phyloP scores from a whole-genome alignment of 495 filamentous ascomycete genomes.

The Aspergillus indologenus region DNA sequence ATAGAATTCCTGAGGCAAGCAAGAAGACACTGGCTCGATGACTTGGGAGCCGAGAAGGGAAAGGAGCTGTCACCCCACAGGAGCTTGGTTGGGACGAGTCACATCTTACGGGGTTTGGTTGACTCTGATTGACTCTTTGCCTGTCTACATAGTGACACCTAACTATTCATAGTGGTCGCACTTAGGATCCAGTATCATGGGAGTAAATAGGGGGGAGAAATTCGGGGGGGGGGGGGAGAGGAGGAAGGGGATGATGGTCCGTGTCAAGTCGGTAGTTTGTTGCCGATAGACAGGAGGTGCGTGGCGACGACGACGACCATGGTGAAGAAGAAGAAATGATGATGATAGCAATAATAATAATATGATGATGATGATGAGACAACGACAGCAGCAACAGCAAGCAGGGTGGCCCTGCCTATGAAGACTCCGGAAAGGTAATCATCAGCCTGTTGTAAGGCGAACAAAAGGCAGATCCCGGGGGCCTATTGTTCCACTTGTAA shows the following conservation, averaged over 20 bases:
- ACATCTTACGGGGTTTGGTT: not conserved
- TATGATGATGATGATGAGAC: not conserved
- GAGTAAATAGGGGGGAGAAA: not conserved
- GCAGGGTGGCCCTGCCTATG: not conserved
- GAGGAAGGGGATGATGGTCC: not conserved
- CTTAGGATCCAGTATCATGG: not conserved
- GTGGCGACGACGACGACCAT: not conserved
- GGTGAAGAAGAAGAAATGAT: not conserved
- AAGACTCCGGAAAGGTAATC: not conserved
- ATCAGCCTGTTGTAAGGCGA: not conserved
- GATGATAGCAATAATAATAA: not conserved
- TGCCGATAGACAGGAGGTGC: not conserved
- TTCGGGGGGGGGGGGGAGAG: too few relatives aligned
- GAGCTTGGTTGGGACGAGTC: not conserved
- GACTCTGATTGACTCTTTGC: not conserved
- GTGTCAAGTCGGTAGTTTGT: not conserved
- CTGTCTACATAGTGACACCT: not conserved
- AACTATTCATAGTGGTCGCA: not conserved
- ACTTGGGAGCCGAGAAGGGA: not conserved
- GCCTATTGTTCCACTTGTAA: conserved; percentile 2
- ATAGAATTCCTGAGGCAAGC: not conserved
- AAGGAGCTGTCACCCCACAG: not conserved
- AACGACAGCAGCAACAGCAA: not conserved
- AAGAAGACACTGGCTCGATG: not conserved
- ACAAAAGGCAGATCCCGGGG: not conserved